Percentiles rank a stretch among this genome's conserved stretches.
These are phyloP conservation scores for Russula griseocarnosa DNA, from an alignment of 768 basidiomycete genomes.

Conservation along the genomic window DNA sequence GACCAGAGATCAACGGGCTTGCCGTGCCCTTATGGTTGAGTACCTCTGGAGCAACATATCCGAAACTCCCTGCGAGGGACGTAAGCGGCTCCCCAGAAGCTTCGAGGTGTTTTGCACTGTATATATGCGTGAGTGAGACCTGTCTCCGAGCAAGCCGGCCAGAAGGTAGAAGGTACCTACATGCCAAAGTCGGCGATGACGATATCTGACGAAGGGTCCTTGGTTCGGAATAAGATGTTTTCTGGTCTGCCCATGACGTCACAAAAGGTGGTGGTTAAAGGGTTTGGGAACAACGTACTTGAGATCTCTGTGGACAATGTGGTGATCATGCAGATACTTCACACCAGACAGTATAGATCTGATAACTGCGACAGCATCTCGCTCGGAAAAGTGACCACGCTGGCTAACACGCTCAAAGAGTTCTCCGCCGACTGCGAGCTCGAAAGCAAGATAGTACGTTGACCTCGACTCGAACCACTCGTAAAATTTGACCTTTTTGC, in stretches of 20 bases:
- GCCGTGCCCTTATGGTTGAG: constrained; percentile 74
- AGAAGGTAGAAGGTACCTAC: constrained; percentile 41
- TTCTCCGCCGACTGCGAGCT: constrained; percentile 92
- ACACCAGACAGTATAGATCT: constrained; percentile 85
- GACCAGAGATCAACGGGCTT: constrained; percentile 95
- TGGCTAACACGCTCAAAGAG: constrained; percentile 85
- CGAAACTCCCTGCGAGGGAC: constrained; percentile 75
- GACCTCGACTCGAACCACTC: constrained; percentile 94
- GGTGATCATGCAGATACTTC: constrained; percentile 83
- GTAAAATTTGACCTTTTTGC: constrained; percentile 82
- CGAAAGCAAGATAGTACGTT: constrained; percentile 95
- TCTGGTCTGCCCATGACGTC: constrained; percentile 61
- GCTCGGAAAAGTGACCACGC: constrained; percentile 90
- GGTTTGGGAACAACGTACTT: constrained; percentile 48
- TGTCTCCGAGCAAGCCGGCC: neutral
- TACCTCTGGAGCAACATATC: constrained; percentile 91
- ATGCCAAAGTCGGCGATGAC: constrained; percentile 99
- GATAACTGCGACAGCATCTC: constrained; percentile 77
- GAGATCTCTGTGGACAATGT: constrained; percentile 94
- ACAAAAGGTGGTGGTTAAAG: neutral
- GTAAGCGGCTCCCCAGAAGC: constrained; percentile 65
- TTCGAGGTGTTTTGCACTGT: constrained; percentile 78
- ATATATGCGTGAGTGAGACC: neutral
- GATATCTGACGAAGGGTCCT: constrained; percentile 69
- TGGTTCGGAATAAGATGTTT: constrained; percentile 89